These are phyloP conservation scores for Pyrus hybrid DNA, from an alignment of 331 rosid genomes.

Conservation along the genomic window DNA sequence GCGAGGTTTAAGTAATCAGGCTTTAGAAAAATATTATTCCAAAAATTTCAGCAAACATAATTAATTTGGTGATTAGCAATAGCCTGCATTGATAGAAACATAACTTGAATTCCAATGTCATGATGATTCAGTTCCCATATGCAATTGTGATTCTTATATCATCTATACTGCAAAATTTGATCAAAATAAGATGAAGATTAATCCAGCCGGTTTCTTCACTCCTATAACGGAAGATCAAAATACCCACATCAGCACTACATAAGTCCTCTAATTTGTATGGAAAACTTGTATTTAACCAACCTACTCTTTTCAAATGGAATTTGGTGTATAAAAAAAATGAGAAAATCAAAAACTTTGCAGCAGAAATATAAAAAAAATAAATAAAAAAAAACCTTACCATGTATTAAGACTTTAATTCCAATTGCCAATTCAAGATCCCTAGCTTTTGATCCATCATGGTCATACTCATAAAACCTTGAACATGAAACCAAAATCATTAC, in stretches of 20 bases:
- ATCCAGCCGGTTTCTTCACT: conserved; percentile 89
- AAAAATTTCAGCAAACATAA: no score
- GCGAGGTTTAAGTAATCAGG: no score
- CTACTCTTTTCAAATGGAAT: neutral
- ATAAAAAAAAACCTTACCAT: conserved; percentile 55
- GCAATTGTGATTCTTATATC: no score
- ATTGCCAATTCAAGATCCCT: conserved; percentile 56
- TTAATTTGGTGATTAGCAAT: no score
- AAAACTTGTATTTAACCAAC: neutral
- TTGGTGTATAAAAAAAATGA: neutral
- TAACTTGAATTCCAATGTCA: no score
- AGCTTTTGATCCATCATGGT: conserved; percentile 83
- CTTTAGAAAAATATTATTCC: no score
- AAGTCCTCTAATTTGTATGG: neutral
- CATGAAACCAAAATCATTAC: conserved; percentile 20
- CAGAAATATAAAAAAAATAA: conserved; percentile 7
- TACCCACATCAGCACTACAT: neutral
- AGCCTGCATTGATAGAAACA: no score
- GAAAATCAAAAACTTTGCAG: conserved; percentile 1
- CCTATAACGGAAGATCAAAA: conserved; percentile 31
- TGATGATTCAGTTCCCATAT: no score
- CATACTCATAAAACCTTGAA: conserved; percentile 82
- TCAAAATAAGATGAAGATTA: no score
- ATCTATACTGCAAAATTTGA: no score
- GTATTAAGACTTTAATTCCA: conserved; percentile 85